phyloP scores from a whole-genome alignment of 345 rosid species.

The Hibiscus tridactylites region DNA sequence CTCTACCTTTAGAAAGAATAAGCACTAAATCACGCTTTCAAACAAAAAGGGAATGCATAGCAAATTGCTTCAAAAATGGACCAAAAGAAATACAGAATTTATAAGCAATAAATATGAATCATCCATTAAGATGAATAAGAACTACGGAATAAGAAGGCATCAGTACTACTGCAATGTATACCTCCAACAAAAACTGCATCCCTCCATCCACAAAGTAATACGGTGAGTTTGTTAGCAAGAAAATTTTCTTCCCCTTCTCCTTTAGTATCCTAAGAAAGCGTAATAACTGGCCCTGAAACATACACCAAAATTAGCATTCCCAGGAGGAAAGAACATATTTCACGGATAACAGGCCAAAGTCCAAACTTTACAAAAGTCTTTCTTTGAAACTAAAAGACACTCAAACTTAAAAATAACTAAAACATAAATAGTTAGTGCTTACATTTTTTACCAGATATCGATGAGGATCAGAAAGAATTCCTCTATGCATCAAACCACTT shows the following conservation, averaged over 20 bases:
- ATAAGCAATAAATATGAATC: background rate
- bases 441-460: conserved; percentile 81
- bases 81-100: background rate
- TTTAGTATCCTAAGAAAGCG: conserved; percentile 61
- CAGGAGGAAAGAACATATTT: background rate
- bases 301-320: conserved; percentile 7
- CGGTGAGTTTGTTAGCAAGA: conserved; percentile 90
- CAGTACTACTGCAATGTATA: conserved; percentile 17
- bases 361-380: background rate
- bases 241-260: conserved; percentile 91
- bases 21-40: background rate
- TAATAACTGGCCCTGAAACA: conserved; percentile 54
- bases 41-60: background rate
- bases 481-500: conserved; percentile 88
- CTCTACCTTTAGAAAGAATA: background rate
- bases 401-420: background rate
- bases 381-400: conserved; percentile 2
- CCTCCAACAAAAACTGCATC: conserved; percentile 91
- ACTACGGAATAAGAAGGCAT: background rate
- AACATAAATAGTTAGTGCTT: conserved; percentile 16
- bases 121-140: background rate
- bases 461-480: conserved; percentile 76
- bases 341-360: background rate
- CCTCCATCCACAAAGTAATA: conserved; percentile 96
- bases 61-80: background rate